Percentiles rank a stretch among this genome's conserved stretches.
phyloP scores from a whole-genome alignment of 1,139 yeast genomes.

The Insectozyma bohioensis region DNA sequence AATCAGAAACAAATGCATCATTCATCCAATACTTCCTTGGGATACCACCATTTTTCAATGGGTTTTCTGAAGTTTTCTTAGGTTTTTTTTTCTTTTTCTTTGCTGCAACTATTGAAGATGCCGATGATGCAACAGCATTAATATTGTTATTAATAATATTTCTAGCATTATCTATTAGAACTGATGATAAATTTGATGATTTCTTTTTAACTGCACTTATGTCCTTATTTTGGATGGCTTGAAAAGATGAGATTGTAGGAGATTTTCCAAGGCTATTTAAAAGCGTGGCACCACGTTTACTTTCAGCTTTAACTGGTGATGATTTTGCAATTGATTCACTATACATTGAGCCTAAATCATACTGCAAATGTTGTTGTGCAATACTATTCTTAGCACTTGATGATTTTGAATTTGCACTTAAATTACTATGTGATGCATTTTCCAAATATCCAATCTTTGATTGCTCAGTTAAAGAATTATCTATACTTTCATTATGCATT shows the following conservation, averaged over 20 bases:
- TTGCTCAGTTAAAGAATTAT: conserved; percentile 1
- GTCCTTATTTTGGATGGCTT: conserved; percentile 28
- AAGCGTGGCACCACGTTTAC: conserved; percentile 13
- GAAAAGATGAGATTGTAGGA: conserved; percentile 46
- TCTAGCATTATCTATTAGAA: conserved; percentile 41
- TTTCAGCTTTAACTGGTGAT: conserved; percentile 31
- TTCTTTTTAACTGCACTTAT: conserved; percentile 24
- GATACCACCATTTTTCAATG: conserved; percentile 49
- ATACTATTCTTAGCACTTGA: not conserved
- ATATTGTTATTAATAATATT: conserved; percentile 33
- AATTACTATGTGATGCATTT: conserved; percentile 5
- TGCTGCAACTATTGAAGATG: conserved; percentile 27
- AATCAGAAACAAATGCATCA: conserved; percentile 80
- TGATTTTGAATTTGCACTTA: conserved; percentile 1
- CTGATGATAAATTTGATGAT: conserved; percentile 33
- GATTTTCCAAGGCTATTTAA: conserved; percentile 16
- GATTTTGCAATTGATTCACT: conserved; percentile 31
- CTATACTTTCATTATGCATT: conserved; percentile 15
- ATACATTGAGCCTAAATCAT: conserved; percentile 20
- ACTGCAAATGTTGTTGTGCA: conserved; percentile 8
- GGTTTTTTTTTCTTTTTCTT: conserved; percentile 28
- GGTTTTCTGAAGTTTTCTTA: conserved; percentile 43
- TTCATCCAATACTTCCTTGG: conserved; percentile 89
- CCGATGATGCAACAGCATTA: conserved; percentile 30
- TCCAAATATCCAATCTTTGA: too few relatives aligned